Base-by-base conservation (phyloP, 1,284 basidiomycete species). In the Phaffia rhodozyma region DNA sequence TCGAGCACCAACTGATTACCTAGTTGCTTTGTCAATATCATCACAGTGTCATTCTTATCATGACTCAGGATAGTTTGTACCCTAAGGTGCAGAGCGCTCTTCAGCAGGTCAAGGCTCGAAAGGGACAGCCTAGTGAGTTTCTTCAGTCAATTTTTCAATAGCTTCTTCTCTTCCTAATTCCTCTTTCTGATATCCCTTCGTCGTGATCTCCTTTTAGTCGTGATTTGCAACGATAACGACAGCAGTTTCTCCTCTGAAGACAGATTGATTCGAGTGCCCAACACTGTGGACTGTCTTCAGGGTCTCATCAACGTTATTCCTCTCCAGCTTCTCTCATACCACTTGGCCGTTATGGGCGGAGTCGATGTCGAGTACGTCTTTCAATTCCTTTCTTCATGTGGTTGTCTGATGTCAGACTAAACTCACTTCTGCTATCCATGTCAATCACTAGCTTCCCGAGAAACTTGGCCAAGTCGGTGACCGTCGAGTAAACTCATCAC, bases 1-100 rank as follows among this genome's bases (percentile, higher is more conserved):
- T 25, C 18, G 43, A 55, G 34, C 18, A n/a, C n/a, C 20, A 23
- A 49, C 27, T 27, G 23, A 25, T 34, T 9, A 32, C 20, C 1
- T 29, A 6, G 6, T 30, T n/a, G n/a, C 13, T 47, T 53, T 38
- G n/a, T 6, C 13, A 38, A 9, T 9, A 1, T 53, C 9, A 9
- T 21, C 30, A 5, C 25, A 74, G 72, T 11, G 89, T 96, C 69
- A 92, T 97, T 79, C 89, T 99, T 78, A 85, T 98, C 80, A 97
- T 97, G 93, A 98, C 96, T 55, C 88, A 91, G 72, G 96, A 99
- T 79, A 94, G 91, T 64, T 81, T 97, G 58, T 98, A 97, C 79
- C 91, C 94, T 73, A 98, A 99, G 82, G 93, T 97, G 60, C 91
- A 96, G 75, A 89, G 86, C 21, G 96, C 96, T 34, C 88, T 96